Conservation (phyloP, 2,329 filamentous ascomycete species). For the Podosphaera aphanis region DNA sequence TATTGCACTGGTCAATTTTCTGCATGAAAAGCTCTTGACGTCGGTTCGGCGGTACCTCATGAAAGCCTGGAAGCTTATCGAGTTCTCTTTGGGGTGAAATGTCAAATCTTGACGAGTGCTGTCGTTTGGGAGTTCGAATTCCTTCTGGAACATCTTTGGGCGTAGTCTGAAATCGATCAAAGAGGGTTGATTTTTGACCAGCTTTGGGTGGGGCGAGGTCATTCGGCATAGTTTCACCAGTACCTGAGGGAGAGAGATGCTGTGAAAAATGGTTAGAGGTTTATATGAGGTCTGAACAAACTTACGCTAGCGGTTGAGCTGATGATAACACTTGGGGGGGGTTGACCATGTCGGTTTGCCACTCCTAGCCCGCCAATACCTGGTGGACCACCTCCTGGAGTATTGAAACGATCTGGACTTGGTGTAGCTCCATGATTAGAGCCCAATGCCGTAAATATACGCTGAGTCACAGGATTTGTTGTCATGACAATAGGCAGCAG, state of each 20-base stretch:
- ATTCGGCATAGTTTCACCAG: conserved; percentile 92
- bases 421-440: conserved; percentile 12
- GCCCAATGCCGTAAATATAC: conserved; percentile 15
- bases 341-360: conserved; percentile 35
- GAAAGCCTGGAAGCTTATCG: conserved; percentile 91
- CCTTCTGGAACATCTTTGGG: conserved; percentile 94
- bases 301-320: conserved; percentile 81
- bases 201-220: conserved; percentile 87
- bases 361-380: conserved; percentile 28
- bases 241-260: conserved; percentile 82
- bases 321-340: conserved; percentile 77
- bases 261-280: conserved; percentile 16
- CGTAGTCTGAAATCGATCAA: conserved; percentile 72
- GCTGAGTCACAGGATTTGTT: conserved; percentile 9
- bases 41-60: conserved; percentile 85
- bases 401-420: conserved; percentile 22
- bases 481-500: conserved; percentile 6
- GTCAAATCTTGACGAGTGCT: conserved; percentile 93
- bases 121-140: conserved; percentile 79
- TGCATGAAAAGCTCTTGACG: conserved; percentile 97
- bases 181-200: conserved; percentile 69
- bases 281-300: conserved; percentile 6
- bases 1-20: conserved; percentile 98
- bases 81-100: conserved; percentile 91
- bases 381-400: conserved; percentile 17